A percentile compares a stretch with the other conserved stretches of the same genome.
phyloP scores from a whole-genome alignment of 2,329 filamentous ascomycete genomes.

The Fusarium nodosum region DNA sequence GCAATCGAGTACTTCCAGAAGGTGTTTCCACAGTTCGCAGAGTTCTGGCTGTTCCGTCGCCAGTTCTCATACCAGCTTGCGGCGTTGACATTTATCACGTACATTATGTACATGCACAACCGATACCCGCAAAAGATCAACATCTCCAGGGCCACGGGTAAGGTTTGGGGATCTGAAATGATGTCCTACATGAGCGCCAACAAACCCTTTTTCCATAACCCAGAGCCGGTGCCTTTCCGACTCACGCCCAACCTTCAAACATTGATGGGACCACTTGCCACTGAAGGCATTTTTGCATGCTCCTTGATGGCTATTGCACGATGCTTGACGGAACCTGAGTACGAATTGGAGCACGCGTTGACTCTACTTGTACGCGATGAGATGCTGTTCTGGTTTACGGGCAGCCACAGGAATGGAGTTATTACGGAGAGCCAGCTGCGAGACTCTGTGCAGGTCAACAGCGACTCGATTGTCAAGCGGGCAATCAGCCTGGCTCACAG shows the following conservation, averaged over 20 bases:
- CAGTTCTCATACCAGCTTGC: slow-evolving; percentile 98
- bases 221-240: slow-evolving; percentile 95
- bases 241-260: slow-evolving; percentile 96
- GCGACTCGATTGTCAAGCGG: slow-evolving; percentile 90
- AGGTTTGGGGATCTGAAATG: slow-evolving; percentile 96
- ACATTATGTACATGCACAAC: slow-evolving; percentile 96
- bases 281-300: slow-evolving; percentile 95
- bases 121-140: slow-evolving; percentile 96
- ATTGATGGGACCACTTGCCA: slow-evolving; percentile 94
- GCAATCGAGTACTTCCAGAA: slow-evolving; percentile 90
- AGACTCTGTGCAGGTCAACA: slow-evolving; percentile 86
- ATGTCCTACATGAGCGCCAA: slow-evolving; percentile 88
- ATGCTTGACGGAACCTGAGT: slow-evolving; percentile 88
- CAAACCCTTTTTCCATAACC: slow-evolving; percentile 93
- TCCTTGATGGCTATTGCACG: slow-evolving; percentile 96
- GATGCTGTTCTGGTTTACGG: slow-evolving; percentile 97
- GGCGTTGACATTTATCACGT: slow-evolving; percentile 97
- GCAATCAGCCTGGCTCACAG: slow-evolving; percentile 85
- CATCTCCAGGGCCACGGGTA: slow-evolving; percentile 87
- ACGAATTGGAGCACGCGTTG: slow-evolving; percentile 94
- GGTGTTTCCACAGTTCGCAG: slow-evolving; percentile 88
- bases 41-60: slow-evolving; percentile 98
- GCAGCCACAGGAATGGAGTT: slow-evolving; percentile 71
- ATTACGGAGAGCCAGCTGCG: slow-evolving; percentile 75
- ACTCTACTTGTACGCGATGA: slow-evolving; percentile 97